Percentiles rank a stretch among this genome's conserved stretches.
Evolutionary conservation across 106 monocot species (phyloP).

Genomic region (Chionographis japonica): DNA sequence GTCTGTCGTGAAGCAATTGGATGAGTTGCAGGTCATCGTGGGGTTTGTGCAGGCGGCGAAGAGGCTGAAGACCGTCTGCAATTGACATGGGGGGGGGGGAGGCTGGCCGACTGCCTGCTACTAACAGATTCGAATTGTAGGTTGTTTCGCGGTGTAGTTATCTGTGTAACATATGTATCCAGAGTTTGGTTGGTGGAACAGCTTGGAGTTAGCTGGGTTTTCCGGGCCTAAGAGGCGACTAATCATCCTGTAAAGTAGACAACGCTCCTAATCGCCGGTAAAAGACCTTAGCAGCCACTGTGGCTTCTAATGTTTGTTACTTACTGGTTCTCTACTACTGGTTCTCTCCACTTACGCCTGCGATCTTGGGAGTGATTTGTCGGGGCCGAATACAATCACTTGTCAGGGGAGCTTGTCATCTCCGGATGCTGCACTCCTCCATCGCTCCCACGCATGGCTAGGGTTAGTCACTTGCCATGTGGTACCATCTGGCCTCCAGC

Average conservation of each 20-base stretch:
- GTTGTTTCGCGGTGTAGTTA: slow-evolving; percentile 1
- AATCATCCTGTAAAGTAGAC: slow-evolving; percentile 14
- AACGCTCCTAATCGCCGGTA: background rate
- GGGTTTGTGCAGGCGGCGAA: slow-evolving; percentile 63
- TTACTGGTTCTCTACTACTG: background rate
- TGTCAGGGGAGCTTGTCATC: too few species aligned
- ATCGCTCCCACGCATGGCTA: too few species aligned
- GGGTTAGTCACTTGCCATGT: too few species aligned
- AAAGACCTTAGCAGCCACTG: slow-evolving; percentile 1
- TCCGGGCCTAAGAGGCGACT: background rate
- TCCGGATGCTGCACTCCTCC: too few species aligned
- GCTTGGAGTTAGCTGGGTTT: background rate
- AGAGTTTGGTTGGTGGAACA: background rate
- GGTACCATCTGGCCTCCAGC: too few species aligned
- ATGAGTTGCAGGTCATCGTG: slow-evolving; percentile 66
- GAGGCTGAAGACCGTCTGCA: slow-evolving; percentile 50
- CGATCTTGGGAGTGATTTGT: too few species aligned
- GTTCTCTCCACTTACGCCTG: too few species aligned
- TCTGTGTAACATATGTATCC: slow-evolving; percentile 8
- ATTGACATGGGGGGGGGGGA: slow-evolving; percentile 2
- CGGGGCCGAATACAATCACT: too few species aligned
- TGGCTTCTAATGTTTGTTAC: background rate
- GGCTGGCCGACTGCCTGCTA: background rate
- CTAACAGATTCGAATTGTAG: slow-evolving; percentile 15
- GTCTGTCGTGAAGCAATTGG: slow-evolving; percentile 51